Evolutionary conservation across 23 red algal species (phyloP).

Genomic region (Gracilariopsis chorda): DNA sequence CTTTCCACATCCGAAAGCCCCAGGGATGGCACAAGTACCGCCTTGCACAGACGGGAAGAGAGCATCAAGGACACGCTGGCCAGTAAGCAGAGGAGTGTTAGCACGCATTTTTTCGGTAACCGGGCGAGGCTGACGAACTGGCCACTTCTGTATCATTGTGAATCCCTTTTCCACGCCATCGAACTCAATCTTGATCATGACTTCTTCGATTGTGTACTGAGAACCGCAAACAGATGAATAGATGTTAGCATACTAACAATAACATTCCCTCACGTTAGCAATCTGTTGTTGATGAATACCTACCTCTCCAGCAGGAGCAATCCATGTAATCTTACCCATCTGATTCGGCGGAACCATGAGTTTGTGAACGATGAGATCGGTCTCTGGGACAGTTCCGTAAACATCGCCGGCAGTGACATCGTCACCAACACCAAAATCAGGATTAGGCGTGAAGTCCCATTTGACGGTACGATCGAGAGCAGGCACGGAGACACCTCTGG

Average conservation of each 20-base stretch:
- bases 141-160: slow-evolving; percentile 97
- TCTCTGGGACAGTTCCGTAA: slow-evolving; percentile 81
- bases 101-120: slow-evolving; percentile 94
- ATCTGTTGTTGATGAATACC: neutral
- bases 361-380: slow-evolving; percentile 87
- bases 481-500: slow-evolving; percentile 84
- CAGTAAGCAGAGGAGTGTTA: slow-evolving; percentile 86
- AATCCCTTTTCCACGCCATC: slow-evolving; percentile 72
- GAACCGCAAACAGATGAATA: neutral
- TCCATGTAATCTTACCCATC: slow-evolving; percentile 84
- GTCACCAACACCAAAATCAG: slow-evolving; percentile 63
- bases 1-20: slow-evolving; percentile 98
- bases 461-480: slow-evolving; percentile 78
- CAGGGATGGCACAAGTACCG: slow-evolving; percentile 98
- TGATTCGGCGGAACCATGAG: slow-evolving; percentile 90
- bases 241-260: neutral
- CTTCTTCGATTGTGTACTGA: slow-evolving; percentile 92
- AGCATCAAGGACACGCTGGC: slow-evolving; percentile 96
- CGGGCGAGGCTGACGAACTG: slow-evolving; percentile 92
- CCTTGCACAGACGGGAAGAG: slow-evolving; percentile 98
- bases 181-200: slow-evolving; percentile 81
- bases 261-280: neutral
- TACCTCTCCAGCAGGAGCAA: slow-evolving; percentile 78
- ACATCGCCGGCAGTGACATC: slow-evolving; percentile 88
- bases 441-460: slow-evolving; percentile 89